Percentiles rank a stretch among this genome's conserved stretches.
phyloP scores from a whole-genome alignment of 139 green algal genomes.

The Chlamydomonas sp. region DNA sequence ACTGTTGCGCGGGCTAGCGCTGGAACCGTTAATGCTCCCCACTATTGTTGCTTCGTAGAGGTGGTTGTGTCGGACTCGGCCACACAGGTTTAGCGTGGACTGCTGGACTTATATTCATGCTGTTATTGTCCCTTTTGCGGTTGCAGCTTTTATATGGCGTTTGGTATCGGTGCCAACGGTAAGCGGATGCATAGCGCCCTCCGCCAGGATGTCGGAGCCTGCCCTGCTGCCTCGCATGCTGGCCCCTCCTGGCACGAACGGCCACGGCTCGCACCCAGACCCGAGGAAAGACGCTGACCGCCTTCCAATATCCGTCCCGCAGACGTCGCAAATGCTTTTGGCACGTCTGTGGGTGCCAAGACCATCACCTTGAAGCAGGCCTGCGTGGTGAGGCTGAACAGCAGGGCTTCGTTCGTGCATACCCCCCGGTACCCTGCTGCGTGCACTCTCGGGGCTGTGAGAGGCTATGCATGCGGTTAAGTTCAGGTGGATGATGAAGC shows the following conservation, averaged over 20 bases:
- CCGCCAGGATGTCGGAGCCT: no score
- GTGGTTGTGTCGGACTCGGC: no score
- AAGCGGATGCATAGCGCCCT: background rate
- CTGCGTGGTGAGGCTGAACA: background rate
- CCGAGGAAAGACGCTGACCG: no score
- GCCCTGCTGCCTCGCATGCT: no score
- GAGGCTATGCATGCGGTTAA: background rate
- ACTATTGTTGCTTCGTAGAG: no score
- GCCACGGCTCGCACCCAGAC: no score
- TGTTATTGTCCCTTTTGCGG: no score
- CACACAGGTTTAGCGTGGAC: no score
- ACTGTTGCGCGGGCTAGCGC: no score
- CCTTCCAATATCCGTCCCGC: background rate
- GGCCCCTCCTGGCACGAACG: no score
- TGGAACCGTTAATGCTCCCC: no score
- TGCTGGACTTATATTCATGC: no score
- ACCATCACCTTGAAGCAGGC: slow-evolving; percentile 52
- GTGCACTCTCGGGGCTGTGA: background rate
- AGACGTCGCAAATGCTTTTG: slow-evolving; percentile 25
- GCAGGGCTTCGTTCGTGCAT: background rate
- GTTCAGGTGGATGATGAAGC: background rate
- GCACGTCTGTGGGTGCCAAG: slow-evolving; percentile 55
- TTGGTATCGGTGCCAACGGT: slow-evolving; percentile 33
- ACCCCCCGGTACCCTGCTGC: background rate
- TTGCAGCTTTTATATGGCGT: slow-evolving; percentile 42